Evolutionary conservation across 2,329 filamentous ascomycete genomes (phyloP).

Genomic region (Microcyclospora pomicola): DNA sequence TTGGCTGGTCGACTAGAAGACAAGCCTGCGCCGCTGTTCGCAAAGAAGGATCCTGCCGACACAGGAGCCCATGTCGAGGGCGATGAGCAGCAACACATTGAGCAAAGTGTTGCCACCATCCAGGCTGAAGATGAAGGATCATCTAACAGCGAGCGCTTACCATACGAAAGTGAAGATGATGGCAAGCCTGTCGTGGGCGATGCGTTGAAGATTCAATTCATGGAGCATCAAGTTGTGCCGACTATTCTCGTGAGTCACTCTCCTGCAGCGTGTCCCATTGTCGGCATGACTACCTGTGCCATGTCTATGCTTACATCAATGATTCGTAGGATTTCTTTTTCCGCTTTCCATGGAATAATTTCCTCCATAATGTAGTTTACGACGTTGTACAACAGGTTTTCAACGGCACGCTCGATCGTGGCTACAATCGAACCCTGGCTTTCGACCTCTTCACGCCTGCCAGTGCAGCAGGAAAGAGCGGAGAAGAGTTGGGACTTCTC

Average conservation of each 20-base stretch:
- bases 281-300: neutral
- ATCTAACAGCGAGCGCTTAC: constrained; percentile 15
- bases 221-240: constrained; percentile 84
- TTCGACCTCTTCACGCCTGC: constrained; percentile 61
- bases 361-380: constrained; percentile 96
- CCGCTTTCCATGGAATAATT: constrained; percentile 98
- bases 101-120: constrained; percentile 19
- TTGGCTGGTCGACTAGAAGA: constrained; percentile 45
- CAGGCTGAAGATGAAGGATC: constrained; percentile 13
- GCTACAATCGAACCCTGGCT: constrained; percentile 78
- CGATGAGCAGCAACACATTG: constrained; percentile 9
- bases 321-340: constrained; percentile 78
- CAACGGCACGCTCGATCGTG: constrained; percentile 93
- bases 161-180: constrained; percentile 44
- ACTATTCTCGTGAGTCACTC: constrained; percentile 66
- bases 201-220: constrained; percentile 89
- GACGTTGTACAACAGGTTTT: constrained; percentile 98
- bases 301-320: constrained; percentile 1
- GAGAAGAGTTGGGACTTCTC: constrained; percentile 13
- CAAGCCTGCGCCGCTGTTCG: constrained; percentile 53
- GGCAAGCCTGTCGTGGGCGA: constrained; percentile 79
- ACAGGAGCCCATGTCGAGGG: constrained; percentile 4
- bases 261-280: neutral
- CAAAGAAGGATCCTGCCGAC: constrained; percentile 24
- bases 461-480: constrained; percentile 8